These are phyloP conservation scores for Lachancea nothofagi DNA, from an alignment of 805 yeast species.

Conservation along the genomic window DNA sequence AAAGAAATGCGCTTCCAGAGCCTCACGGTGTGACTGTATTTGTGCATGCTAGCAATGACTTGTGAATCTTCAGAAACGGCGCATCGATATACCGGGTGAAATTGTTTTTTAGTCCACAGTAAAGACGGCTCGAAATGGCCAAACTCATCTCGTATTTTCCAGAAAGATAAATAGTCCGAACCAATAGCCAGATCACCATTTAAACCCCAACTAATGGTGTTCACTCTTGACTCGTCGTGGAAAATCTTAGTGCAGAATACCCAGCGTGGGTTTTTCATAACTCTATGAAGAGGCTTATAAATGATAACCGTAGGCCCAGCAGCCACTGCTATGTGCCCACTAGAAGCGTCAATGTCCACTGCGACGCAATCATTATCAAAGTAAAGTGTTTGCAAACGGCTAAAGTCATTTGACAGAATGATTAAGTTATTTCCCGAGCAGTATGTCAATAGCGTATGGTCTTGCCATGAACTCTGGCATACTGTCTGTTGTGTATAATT, in stretches of 20 bases:
- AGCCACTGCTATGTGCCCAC: constrained; percentile 60
- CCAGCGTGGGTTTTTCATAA: constrained; percentile 45
- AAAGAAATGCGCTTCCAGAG: constrained; percentile 73
- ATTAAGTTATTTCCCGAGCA: constrained; percentile 87
- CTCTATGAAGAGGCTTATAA: constrained; percentile 50
- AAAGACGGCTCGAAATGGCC: constrained; percentile 35
- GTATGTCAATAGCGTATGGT: constrained; percentile 59
- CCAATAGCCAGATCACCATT: constrained; percentile 57
- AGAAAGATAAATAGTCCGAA: constrained; percentile 48
- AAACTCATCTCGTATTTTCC: constrained; percentile 43
- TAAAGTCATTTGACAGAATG: constrained; percentile 46
- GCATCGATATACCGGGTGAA: constrained; percentile 54
- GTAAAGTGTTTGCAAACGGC: constrained; percentile 70
- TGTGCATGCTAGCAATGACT: constrained; percentile 58
- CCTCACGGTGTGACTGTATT: constrained; percentile 61
- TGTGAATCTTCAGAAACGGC: constrained; percentile 63
- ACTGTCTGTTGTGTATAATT: constrained; percentile 51
- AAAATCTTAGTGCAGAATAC: constrained; percentile 30
- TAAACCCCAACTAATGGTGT: constrained; percentile 51
- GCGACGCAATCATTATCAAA: constrained; percentile 60
- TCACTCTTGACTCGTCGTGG: constrained; percentile 34
- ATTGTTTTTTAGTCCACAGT: constrained; percentile 43
- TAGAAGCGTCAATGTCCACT: constrained; percentile 54
- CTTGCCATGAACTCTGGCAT: constrained; percentile 60
- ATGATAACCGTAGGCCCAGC: constrained; percentile 40